Conservation (phyloP, 345 rosid species). For the Clarkia xantiana region DNA sequence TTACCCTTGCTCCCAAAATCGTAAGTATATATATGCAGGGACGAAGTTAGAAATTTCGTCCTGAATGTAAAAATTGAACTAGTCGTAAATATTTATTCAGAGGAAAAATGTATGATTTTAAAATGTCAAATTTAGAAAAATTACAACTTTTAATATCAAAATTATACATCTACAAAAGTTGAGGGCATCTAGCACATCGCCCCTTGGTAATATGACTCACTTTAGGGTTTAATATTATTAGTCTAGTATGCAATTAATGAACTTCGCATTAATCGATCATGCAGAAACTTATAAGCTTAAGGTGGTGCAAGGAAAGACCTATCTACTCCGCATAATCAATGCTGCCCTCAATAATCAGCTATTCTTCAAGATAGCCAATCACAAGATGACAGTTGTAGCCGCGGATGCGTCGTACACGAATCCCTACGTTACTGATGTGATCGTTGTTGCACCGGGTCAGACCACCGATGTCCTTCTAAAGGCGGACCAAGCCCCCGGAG, state of each 20-base stretch:
- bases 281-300: constrained; percentile 40
- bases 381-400: constrained; percentile 60
- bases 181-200: no score
- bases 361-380: constrained; percentile 85
- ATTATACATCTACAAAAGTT: no score
- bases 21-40: constrained; percentile 23
- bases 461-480: constrained; percentile 52
- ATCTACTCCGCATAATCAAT: constrained; percentile 70
- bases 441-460: constrained; percentile 62
- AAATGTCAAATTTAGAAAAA: no score
- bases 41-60: no score
- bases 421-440: constrained; percentile 52
- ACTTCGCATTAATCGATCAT: not conserved
- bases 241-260: no score
- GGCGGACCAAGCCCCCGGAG: constrained; percentile 43
- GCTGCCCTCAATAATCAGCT: constrained; percentile 77
- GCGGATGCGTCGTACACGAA: constrained; percentile 59
- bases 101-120: no score
- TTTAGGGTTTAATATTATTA: no score
- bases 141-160: no score
- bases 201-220: no score
- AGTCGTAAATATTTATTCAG: no score
- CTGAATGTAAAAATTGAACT: no score
- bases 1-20: constrained; percentile 53
- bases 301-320: constrained; percentile 55